Evolutionary conservation across 192 early-diverging fungal species (phyloP), one percentile per base, ranked within the genome.

Genomic region (Oehlia diaphana): DNA sequence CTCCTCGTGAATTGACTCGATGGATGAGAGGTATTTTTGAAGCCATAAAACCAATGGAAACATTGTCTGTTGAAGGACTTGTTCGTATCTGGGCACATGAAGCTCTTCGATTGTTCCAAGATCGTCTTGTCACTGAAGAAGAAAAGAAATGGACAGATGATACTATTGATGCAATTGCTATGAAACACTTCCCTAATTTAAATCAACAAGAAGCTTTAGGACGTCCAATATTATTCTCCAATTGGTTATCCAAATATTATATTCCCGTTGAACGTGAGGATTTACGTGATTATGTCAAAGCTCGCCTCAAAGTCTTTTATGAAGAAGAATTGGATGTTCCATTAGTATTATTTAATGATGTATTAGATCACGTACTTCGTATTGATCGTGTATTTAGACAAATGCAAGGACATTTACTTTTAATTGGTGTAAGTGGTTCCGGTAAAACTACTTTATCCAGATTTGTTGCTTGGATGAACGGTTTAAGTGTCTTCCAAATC

Each of bases 381-480:
- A 98, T 99, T 73, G 98, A 99, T 86, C 93, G 98, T 66, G 98
- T 99, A 12, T 96, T 99, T 85, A 89, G 97, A 39, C 98, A 99
- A 84, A 92, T 92, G 81, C 98, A 99, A 90, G 98, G 98, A 71
- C 98, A 99, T 84, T 89, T 98, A 83, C 88, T 99, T 81, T 86
- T 99, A 63, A 99, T 99, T 80, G 98, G 98, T 81, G 95, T 98
- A 8, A 96, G 94, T 88, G 98, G 98, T 64, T 89, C 91, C 53
- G 98, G 98, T 81, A 99, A 99, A 88, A 99, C 98, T 0, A 99
- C 98, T 5, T 82, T 99, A 75, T 94, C 98, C 10, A 92, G 98
- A 7, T 99, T 99, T 80, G 98, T 97, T n/a, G 97, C 97, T 0
- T 99, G 98, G 98, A 95, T 99, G 96, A 99, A 99, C 83, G 98